A percentile compares a stretch with the other conserved stretches of the same genome.
phyloP scores from a whole-genome alignment of 2,329 filamentous ascomycete genomes.

The Diaporthe aspalathi region DNA sequence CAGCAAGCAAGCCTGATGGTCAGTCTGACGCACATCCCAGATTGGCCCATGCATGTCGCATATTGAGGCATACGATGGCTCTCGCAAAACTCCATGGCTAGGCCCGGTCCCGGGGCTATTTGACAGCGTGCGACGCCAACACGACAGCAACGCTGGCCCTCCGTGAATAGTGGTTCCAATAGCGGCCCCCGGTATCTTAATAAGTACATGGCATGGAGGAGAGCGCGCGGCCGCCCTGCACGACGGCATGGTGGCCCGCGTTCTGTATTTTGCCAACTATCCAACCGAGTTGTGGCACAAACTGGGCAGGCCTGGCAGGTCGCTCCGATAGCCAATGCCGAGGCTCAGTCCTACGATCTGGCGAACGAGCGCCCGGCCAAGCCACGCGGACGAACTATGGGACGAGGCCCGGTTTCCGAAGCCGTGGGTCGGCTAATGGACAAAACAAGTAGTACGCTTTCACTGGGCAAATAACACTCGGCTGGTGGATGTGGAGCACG shows the following conservation, averaged over 20 bases:
- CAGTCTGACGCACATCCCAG: slow-evolving; percentile 23
- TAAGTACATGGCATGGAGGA: neutral
- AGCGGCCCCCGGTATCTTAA: neutral
- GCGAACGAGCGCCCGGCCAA: slow-evolving; percentile 19
- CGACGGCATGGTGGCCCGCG: slow-evolving; percentile 28
- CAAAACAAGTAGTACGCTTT: neutral
- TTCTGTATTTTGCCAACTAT: slow-evolving; percentile 18
- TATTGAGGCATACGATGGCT: slow-evolving; percentile 1
- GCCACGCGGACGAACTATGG: slow-evolving; percentile 9
- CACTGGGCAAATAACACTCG: slow-evolving; percentile 1
- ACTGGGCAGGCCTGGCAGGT: too few species aligned
- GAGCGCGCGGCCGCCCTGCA: neutral
- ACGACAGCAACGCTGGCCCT: slow-evolving; percentile 12
- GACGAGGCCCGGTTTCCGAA: slow-evolving; percentile 20
- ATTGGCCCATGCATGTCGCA: slow-evolving; percentile 20
- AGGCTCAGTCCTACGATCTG: neutral
- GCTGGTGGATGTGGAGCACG: neutral
- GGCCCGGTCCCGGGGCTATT: slow-evolving; percentile 4
- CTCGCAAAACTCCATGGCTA: neutral
- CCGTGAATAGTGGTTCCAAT: neutral
- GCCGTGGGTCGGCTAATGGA: slow-evolving; percentile 9
- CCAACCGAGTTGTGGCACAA: neutral
- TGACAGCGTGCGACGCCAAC: slow-evolving; percentile 1
- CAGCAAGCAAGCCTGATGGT: neutral
- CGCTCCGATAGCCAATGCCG: slow-evolving; percentile 11